phyloP scores from a whole-genome alignment of 2,329 filamentous ascomycete genomes.

The Phaeophleospora eucalypticola region DNA sequence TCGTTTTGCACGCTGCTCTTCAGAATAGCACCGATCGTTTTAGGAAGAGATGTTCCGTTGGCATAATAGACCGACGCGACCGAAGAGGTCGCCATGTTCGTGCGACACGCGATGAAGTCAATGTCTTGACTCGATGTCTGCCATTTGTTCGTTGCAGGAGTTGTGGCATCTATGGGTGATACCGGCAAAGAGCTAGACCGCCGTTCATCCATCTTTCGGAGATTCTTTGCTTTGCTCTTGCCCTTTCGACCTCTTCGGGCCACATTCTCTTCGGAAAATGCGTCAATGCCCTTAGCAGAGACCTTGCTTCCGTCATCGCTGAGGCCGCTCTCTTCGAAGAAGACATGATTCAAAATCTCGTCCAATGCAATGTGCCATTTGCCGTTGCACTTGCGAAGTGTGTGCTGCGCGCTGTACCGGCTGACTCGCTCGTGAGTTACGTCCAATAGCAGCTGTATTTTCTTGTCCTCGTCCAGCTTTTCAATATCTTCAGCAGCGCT shows the following conservation, averaged over 20 bases:
- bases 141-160: constrained; percentile 52
- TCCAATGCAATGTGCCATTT: constrained; percentile 70
- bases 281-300: constrained; percentile 71
- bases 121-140: constrained; percentile 54
- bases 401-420: constrained; percentile 60
- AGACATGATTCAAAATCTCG: constrained; percentile 73
- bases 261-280: constrained; percentile 61
- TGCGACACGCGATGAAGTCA: constrained; percentile 55
- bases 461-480: constrained; percentile 55
- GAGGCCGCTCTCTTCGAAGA: constrained; percentile 64
- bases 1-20: constrained; percentile 29
- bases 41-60: constrained; percentile 52
- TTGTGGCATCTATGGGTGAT: constrained; percentile 23
- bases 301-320: constrained; percentile 41
- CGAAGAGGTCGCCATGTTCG: constrained; percentile 43
- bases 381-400: constrained; percentile 63
- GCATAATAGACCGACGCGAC: constrained; percentile 58
- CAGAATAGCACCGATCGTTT: constrained; percentile 54
- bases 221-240: constrained; percentile 40
- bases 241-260: constrained; percentile 42
- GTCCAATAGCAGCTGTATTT: constrained; percentile 58
- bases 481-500: constrained; percentile 32
- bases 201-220: constrained; percentile 28
- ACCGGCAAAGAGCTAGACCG: constrained; percentile 24
- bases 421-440: constrained; percentile 68